phyloP scores from a whole-genome alignment of 2,329 filamentous ascomycete species.

The Myriangium duriaei region DNA sequence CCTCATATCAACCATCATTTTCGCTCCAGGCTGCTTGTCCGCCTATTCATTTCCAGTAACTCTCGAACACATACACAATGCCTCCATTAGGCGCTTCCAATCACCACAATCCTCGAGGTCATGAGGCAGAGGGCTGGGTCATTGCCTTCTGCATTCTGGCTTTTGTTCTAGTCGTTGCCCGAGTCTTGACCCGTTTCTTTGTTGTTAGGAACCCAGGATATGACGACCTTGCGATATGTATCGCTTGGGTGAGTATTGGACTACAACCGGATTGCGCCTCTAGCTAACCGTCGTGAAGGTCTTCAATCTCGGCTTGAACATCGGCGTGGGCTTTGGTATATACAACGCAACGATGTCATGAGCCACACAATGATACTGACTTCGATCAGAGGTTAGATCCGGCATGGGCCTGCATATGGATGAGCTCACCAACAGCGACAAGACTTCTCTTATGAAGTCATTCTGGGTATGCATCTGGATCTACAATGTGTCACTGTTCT shows the following conservation, averaged over 20 bases:
- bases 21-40: too few relatives aligned
- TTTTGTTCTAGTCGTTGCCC: constrained; percentile 1
- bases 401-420: constrained; percentile 4
- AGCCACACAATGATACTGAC: background rate
- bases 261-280: too few relatives aligned
- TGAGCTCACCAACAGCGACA: background rate
- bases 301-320: background rate
- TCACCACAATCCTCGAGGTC: constrained; percentile 3
- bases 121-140: background rate
- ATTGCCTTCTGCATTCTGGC: constrained; percentile 4
- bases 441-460: background rate
- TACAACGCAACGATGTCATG: background rate
- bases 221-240: constrained; percentile 2
- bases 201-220: constrained; percentile 7
- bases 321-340: constrained; percentile 7
- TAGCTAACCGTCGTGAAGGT: too few relatives aligned
- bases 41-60: too few relatives aligned
- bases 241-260: too few relatives aligned
- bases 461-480: constrained; percentile 11
- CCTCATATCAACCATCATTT: too few relatives aligned
- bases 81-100: constrained; percentile 7
- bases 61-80: too few relatives aligned
- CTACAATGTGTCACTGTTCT: constrained; percentile 21
- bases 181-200: constrained; percentile 5
- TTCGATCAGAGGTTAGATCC: constrained; percentile 3